phyloP scores from a whole-genome alignment of 768 basidiomycete species.

The Gloeophyllum trabeum region DNA sequence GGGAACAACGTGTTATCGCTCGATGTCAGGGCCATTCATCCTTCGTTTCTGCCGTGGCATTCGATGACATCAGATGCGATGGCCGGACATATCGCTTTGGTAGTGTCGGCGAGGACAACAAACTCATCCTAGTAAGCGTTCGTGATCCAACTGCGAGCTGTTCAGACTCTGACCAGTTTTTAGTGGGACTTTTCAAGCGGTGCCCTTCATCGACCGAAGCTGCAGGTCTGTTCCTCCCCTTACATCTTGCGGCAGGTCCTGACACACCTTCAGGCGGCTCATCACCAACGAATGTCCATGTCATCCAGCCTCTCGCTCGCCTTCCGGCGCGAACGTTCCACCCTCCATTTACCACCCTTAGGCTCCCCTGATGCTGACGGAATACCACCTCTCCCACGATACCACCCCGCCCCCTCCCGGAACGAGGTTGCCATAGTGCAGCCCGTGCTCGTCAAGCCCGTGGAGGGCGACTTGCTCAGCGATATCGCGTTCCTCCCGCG shows the following conservation, averaged over 20 bases:
- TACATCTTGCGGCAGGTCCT: no score
- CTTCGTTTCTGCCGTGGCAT: conserved; percentile 82
- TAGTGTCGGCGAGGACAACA: conserved; percentile 95
- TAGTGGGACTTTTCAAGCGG: conserved; percentile 96
- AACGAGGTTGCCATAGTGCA: conserved; percentile 87
- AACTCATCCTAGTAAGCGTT: conserved; percentile 67
- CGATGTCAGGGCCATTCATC: conserved; percentile 96
- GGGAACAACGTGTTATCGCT: conserved; percentile 89
- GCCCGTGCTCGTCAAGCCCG: conserved; percentile 78
- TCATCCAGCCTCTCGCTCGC: conserved; percentile 70
- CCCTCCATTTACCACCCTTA: conserved; percentile 41
- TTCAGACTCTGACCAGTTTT: conserved; percentile 6
- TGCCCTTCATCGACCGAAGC: conserved; percentile 79
- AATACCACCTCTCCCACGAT: conserved; percentile 32
- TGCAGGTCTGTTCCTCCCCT: no score
- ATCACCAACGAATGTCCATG: conserved; percentile 68
- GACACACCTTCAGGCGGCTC: no score
- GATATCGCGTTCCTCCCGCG: conserved; percentile 69
- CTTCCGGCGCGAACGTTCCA: conserved; percentile 52
- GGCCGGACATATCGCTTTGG: conserved; percentile 90
- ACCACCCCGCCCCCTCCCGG: conserved; percentile 83
- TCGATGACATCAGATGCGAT: conserved; percentile 84
- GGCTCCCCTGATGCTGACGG: conserved; percentile 30
- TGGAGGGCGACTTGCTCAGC: conserved; percentile 73
- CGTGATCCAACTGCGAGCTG: not conserved